Conservation (phyloP, 1,284 basidiomycete species). For the Vanrija sp. region DNA sequence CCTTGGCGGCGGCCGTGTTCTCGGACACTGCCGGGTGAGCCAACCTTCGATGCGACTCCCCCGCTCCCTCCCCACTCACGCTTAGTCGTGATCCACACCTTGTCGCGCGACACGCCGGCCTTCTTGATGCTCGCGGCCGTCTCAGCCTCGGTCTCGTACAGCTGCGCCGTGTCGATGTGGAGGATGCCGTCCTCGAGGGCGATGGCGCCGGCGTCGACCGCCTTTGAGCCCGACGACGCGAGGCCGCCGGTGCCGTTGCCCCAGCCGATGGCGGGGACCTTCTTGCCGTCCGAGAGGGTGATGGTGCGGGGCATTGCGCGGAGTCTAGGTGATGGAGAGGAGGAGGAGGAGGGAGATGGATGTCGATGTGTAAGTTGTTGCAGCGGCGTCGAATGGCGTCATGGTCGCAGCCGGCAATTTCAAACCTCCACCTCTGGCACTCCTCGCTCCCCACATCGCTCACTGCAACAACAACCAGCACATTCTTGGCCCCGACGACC, state of each 20-base stretch:
- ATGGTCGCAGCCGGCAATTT: no score
- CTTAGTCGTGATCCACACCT: constrained; percentile 57
- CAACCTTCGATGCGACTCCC: no score
- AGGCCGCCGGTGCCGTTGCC: constrained; percentile 31
- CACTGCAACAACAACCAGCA: no score
- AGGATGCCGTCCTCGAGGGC: constrained; percentile 40
- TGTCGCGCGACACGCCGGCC: constrained; percentile 47
- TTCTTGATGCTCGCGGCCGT: constrained; percentile 49
- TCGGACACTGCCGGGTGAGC: no score
- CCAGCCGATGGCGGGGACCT: constrained; percentile 38
- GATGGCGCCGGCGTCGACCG: constrained; percentile 18
- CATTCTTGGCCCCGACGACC: no score
- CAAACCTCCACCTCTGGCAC: no score
- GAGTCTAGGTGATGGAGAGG: no score
- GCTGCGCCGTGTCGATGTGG: constrained; percentile 46
- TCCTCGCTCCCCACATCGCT: no score
- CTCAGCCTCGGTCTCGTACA: constrained; percentile 48
- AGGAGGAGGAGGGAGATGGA: no score
- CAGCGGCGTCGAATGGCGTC: no score
- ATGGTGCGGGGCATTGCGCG: constrained; percentile 22
- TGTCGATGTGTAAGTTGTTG: no score
- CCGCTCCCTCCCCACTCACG: constrained; percentile 10
- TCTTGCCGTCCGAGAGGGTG: constrained; percentile 33
- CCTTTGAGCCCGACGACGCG: constrained; percentile 11
- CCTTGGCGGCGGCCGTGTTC: neutral